A percentile compares a stretch with the other conserved stretches of the same genome.
These are phyloP conservation scores for Chrysanthemum makinoi DNA, from an alignment of 129 eudicot species.

Conservation along the genomic window DNA sequence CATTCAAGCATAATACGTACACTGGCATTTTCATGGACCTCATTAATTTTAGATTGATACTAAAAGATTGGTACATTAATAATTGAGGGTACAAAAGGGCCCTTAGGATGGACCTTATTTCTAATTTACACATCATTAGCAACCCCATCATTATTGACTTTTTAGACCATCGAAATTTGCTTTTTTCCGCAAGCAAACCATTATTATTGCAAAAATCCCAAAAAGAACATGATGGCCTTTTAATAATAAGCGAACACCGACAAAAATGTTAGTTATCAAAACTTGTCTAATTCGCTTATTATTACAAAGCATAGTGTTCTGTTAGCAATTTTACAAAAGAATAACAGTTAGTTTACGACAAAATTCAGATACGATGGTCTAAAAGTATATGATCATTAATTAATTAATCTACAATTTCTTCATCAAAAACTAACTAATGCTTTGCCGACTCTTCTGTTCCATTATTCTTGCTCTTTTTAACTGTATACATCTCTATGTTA, in stretches of 20 bases:
- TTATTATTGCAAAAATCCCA: constrained; percentile 14
- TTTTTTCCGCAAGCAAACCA: constrained; percentile 17
- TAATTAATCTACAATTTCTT: constrained; percentile 28
- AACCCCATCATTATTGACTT: constrained; percentile 35
- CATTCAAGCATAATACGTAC: neutral
- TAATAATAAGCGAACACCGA: neutral
- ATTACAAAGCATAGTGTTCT: neutral
- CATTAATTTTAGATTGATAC: neutral
- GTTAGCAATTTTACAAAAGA: constrained; percentile 1
- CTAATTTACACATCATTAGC: constrained; percentile 49
- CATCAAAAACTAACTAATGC: constrained; percentile 28
- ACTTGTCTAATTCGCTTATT: neutral
- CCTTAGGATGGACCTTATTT: constrained; percentile 52
- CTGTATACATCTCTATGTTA: constrained; percentile 25
- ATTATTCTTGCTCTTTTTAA: constrained; percentile 21
- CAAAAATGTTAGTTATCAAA: neutral
- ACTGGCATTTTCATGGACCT: constrained; percentile 2
- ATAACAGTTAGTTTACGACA: neutral
- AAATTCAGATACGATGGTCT: constrained; percentile 18
- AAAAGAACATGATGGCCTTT: neutral
- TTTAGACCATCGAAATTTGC: constrained; percentile 14
- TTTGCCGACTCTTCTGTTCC: neutral
- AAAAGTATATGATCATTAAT: constrained; percentile 11
- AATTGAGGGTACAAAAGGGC: constrained; percentile 31
- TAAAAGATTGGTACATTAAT: constrained; percentile 14